Evolutionary conservation across 2,329 filamentous ascomycete genomes (phyloP).

Genomic region (Aureobasidium subglaciale): DNA sequence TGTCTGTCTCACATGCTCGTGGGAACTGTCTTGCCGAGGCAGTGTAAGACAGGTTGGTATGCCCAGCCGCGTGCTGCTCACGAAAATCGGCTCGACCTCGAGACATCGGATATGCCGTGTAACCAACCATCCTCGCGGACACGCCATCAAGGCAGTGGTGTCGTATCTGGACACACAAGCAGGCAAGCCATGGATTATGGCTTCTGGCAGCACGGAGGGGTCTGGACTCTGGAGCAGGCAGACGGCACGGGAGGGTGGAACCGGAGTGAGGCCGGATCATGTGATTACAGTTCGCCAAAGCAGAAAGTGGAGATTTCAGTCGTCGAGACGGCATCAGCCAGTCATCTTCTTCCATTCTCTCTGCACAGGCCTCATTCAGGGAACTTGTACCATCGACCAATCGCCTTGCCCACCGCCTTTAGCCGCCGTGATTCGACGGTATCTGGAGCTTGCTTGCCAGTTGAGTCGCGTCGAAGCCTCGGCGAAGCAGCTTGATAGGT

Average conservation of each 20-base stretch:
- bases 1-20: neutral
- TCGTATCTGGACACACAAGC: neutral
- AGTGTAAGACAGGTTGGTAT: neutral
- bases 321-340: constrained; percentile 1
- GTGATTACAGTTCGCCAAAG: neutral
- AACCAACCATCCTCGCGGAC: neutral
- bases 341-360: constrained; percentile 1
- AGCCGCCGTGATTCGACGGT: constrained; percentile 11
- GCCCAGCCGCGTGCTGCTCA: neutral
- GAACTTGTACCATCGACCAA: constrained; percentile 13
- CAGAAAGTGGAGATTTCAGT: constrained; percentile 10
- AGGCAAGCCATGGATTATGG: neutral
- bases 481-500: constrained; percentile 12
- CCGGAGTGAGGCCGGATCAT: neutral
- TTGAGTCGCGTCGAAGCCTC: constrained; percentile 9
- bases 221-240: neutral
- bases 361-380: constrained; percentile 9
- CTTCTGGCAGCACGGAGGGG: no score
- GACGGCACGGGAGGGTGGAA: neutral
- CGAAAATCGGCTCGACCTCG: neutral
- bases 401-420: constrained; percentile 7
- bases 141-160: neutral
- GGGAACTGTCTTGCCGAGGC: neutral
- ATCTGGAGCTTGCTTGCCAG: constrained; percentile 4
- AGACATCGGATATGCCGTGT: neutral